Percentiles rank a stretch among this genome's conserved stretches.
phyloP scores from a whole-genome alignment of 179 eudicot genomes.

The Nepenthes alata region DNA sequence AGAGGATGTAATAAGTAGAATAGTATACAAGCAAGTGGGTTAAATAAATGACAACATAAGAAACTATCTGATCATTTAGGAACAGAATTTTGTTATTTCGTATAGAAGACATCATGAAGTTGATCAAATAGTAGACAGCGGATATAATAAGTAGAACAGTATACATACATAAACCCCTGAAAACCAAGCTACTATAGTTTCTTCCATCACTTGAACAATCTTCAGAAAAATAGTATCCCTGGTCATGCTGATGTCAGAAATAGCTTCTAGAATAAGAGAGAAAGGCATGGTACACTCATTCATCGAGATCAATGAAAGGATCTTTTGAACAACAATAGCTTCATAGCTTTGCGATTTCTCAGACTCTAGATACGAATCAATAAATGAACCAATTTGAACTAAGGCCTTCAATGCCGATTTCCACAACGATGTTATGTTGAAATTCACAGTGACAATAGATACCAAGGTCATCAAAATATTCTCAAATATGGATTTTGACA shows the following conservation, averaged over 20 bases:
- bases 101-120: not conserved
- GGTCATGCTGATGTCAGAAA: slow-evolving; percentile 43
- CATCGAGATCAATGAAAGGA: slow-evolving; percentile 37
- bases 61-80: not conserved
- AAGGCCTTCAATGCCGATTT: slow-evolving; percentile 45
- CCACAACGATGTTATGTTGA: slow-evolving; percentile 37
- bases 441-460: slow-evolving; percentile 28
- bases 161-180: slow-evolving; percentile 44
- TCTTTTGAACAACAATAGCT: slow-evolving; percentile 49
- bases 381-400: slow-evolving; percentile 46
- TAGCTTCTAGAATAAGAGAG: slow-evolving; percentile 52
- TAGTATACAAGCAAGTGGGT: not conserved
- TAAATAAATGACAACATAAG: not conserved
- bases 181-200: slow-evolving; percentile 34
- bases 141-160: slow-evolving; percentile 1
- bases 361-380: slow-evolving; percentile 30
- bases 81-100: not conserved
- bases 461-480: slow-evolving; percentile 41
- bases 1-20: not conserved
- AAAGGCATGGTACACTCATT: slow-evolving; percentile 44
- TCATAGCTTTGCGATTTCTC: slow-evolving; percentile 50
- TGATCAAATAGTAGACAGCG: not conserved
- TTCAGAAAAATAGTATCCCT: slow-evolving; percentile 34
- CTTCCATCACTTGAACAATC: slow-evolving; percentile 40
- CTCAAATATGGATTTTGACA: slow-evolving; percentile 49